phyloP scores from a whole-genome alignment of 805 yeast species.

The Ogataea glucozyma region DNA sequence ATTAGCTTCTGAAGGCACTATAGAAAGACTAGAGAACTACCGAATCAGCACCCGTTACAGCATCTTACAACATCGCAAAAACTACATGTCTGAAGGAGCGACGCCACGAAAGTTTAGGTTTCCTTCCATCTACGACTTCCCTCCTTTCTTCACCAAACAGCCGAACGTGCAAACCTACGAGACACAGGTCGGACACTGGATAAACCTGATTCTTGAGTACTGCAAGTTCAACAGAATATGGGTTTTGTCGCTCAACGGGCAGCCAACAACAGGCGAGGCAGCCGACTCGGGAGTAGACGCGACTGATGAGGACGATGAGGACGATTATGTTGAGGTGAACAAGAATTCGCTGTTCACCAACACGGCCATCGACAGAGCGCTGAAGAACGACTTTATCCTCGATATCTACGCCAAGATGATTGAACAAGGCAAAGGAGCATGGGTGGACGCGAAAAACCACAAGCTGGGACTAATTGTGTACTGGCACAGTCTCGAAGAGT shows the following conservation, averaged over 20 bases:
- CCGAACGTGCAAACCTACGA: slow-evolving; percentile 77
- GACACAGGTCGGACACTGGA: slow-evolving; percentile 83
- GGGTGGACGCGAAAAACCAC: slow-evolving; percentile 47
- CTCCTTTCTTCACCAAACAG: slow-evolving; percentile 90
- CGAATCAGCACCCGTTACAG: too few species aligned
- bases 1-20: too few species aligned
- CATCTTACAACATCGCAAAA: too few species aligned
- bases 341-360: slow-evolving; percentile 48
- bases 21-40: neutral
- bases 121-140: slow-evolving; percentile 70
- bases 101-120: slow-evolving; percentile 27
- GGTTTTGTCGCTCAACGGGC: slow-evolving; percentile 47
- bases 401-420: slow-evolving; percentile 62
- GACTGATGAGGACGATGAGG: slow-evolving; percentile 21
- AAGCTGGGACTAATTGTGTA: slow-evolving; percentile 53
- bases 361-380: slow-evolving; percentile 48
- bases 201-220: slow-evolving; percentile 57
- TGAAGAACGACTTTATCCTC: slow-evolving; percentile 53
- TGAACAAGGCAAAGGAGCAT: slow-evolving; percentile 55
- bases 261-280: slow-evolving; percentile 16
- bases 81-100: slow-evolving; percentile 1
- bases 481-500: slow-evolving; percentile 68
- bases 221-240: slow-evolving; percentile 59
- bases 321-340: slow-evolving; percentile 13
- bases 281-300: slow-evolving; percentile 34